phyloP scores from a whole-genome alignment of 768 basidiomycete species.

The Artomyces pyxidatus region DNA sequence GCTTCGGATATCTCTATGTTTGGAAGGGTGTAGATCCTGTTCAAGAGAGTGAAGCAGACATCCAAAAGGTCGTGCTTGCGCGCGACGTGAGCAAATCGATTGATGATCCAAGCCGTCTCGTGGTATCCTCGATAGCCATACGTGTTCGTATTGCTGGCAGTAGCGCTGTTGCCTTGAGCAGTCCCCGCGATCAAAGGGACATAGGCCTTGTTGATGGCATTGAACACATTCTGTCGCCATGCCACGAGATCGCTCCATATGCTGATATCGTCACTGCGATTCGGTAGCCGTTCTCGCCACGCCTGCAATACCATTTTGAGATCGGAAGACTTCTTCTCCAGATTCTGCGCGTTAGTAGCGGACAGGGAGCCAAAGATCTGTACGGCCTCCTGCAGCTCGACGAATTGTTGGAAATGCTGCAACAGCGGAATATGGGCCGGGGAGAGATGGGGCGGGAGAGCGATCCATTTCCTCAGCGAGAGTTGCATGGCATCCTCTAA shows the following conservation, averaged over 20 bases:
- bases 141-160: slow-evolving; percentile 58
- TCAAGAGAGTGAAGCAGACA: slow-evolving; percentile 89
- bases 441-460: slow-evolving; percentile 77
- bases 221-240: slow-evolving; percentile 98
- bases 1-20: slow-evolving; percentile 99
- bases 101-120: slow-evolving; percentile 99
- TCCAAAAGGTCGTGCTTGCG: slow-evolving; percentile 94
- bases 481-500: slow-evolving; percentile 97
- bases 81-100: slow-evolving; percentile 97
- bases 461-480: slow-evolving; percentile 92
- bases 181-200: slow-evolving; percentile 73
- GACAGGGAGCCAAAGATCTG: slow-evolving; percentile 90
- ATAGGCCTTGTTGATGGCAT: slow-evolving; percentile 93
- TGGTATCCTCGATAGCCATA: slow-evolving; percentile 95
- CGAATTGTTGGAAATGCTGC: slow-evolving; percentile 98
- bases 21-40: slow-evolving; percentile 96
- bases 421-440: slow-evolving; percentile 90
- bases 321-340: slow-evolving; percentile 93
- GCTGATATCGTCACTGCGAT: slow-evolving; percentile 93
- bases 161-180: slow-evolving; percentile 37
- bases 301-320: slow-evolving; percentile 94
- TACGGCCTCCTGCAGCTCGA: slow-evolving; percentile 93
- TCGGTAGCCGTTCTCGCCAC: slow-evolving; percentile 95
- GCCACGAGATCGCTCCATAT: slow-evolving; percentile 99
- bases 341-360: slow-evolving; percentile 75